Evolutionary conservation across 2,329 filamentous ascomycete species (phyloP).

Genomic region (Colletotrichum spaethianum): DNA sequence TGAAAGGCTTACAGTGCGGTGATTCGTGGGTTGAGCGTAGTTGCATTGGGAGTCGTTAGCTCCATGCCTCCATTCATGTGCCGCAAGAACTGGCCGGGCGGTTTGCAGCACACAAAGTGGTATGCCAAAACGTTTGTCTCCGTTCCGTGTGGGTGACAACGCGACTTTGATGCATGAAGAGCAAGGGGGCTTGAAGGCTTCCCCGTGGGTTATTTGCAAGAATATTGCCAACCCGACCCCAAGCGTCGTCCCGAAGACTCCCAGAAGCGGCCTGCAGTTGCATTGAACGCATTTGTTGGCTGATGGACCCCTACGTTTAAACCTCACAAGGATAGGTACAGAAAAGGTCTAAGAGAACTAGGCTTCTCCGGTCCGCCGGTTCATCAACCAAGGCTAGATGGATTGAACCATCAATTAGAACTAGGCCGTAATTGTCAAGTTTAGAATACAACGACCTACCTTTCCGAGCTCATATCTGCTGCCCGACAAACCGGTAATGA

Average conservation of each 20-base stretch:
- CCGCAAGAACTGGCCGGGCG: conserved; percentile 11
- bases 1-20: background rate
- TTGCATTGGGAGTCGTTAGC: background rate
- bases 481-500: background rate
- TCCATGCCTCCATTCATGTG: conserved; percentile 8
- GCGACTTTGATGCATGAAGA: background rate
- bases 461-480: background rate
- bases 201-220: background rate
- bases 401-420: no score
- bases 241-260: background rate
- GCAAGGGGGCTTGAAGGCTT: background rate
- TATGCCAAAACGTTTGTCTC: conserved; percentile 20
- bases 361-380: conserved; percentile 32
- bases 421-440: background rate
- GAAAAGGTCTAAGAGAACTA: background rate
- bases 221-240: background rate
- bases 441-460: background rate
- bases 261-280: background rate
- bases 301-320: background rate
- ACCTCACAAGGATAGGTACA: background rate
- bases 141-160: conserved; percentile 25
- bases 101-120: conserved; percentile 2
- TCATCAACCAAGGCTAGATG: conserved; percentile 17
- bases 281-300: background rate
- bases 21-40: conserved; percentile 25